Conservation (phyloP, 202 grass and related monocot genomes). For the Musa balbisiana region DNA sequence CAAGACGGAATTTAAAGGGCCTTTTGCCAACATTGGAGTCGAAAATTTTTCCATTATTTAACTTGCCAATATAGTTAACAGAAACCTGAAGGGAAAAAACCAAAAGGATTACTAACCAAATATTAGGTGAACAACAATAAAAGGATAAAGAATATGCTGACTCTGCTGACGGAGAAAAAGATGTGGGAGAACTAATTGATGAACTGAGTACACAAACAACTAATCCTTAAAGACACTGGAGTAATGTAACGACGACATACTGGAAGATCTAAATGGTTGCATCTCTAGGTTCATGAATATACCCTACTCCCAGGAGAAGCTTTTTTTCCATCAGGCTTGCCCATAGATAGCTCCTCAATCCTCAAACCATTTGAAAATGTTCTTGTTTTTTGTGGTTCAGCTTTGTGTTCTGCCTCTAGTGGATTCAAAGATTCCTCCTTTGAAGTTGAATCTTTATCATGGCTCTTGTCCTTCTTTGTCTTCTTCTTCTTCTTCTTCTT, state of each 20-base stretch:
- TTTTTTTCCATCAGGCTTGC: conserved; percentile 78
- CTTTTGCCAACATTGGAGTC: conserved; percentile 60
- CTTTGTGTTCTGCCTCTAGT: conserved; percentile 25
- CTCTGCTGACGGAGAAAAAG: neutral
- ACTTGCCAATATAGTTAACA: conserved; percentile 70
- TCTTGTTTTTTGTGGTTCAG: conserved; percentile 35
- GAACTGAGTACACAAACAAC: no score
- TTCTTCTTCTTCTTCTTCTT: conserved; percentile 66
- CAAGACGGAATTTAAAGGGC: conserved; percentile 76
- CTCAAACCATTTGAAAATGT: conserved; percentile 82
- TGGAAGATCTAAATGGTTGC: neutral
- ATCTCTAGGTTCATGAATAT: conserved; percentile 4
- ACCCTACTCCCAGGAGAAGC: conserved; percentile 63
- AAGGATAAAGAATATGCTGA: no score
- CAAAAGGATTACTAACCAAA: neutral
- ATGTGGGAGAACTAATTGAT: no score
- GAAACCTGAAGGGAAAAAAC: conserved; percentile 36
- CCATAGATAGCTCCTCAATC: conserved; percentile 56
- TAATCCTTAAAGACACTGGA: neutral
- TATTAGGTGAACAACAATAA: conserved; percentile 10
- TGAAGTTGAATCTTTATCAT: conserved; percentile 32
- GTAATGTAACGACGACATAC: neutral
- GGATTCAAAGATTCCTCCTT: conserved; percentile 26
- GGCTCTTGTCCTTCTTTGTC: conserved; percentile 41
- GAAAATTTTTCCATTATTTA: conserved; percentile 77